A percentile compares a stretch with the other conserved stretches of the same genome.
Conservation (phyloP, 2,329 filamentous ascomycete genomes). For the Arthrobotrys sinensis region DNA sequence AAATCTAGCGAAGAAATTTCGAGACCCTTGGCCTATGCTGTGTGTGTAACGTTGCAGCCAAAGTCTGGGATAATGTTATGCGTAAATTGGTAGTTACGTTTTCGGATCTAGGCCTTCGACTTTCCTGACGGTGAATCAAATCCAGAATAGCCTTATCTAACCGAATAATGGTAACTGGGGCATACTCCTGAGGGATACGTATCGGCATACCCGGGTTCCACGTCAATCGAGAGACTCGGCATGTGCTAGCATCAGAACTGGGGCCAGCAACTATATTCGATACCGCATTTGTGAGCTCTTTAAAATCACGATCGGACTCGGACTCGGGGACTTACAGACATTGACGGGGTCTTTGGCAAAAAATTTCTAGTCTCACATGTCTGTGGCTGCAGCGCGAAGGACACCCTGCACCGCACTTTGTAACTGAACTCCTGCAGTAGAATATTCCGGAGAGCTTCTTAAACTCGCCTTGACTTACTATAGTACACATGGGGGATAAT, state of each 20-base stretch:
- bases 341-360: background rate
- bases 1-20: constrained; percentile 4
- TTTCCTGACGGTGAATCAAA: background rate
- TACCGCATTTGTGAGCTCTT: constrained; percentile 7
- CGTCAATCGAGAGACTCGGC: background rate
- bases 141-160: constrained; percentile 38
- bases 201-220: constrained; percentile 4
- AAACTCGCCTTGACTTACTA: constrained; percentile 29
- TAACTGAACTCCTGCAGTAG: background rate
- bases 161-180: constrained; percentile 1
- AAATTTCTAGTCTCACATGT: background rate
- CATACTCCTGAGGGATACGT: constrained; percentile 17
- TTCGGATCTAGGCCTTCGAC: constrained; percentile 8
- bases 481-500: background rate
- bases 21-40: constrained; percentile 11
- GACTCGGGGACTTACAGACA: background rate
- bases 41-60: constrained; percentile 55
- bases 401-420: background rate
- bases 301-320: background rate
- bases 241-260: background rate
- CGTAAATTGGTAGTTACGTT: constrained; percentile 12
- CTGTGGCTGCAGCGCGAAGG: background rate
- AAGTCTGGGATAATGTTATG: constrained; percentile 12
- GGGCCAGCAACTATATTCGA: background rate
- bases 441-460: constrained; percentile 21